Base-by-base conservation (phyloP, 116 monocot genomes). In the Papilionanthe hybrid region DNA sequence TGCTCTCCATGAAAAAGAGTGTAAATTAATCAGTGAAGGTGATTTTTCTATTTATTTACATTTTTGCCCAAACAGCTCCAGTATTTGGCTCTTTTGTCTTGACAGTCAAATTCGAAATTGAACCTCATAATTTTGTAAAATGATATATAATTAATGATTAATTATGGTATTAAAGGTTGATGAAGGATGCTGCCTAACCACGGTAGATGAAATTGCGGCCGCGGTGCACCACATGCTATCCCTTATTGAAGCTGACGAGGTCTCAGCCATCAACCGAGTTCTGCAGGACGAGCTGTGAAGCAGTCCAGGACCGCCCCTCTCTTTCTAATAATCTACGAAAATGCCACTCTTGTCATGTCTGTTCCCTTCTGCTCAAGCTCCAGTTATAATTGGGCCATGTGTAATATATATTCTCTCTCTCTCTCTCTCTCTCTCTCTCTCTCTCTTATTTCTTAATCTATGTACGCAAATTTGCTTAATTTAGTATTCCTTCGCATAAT, bases 191-290 rank as follows among this genome's bases (percentile, higher is more conserved):
- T 85, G 58, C 77, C 78, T 96, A 76, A 88, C 89, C 58, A 88
- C 92, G 13, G 92, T 92, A 25, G 96, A 96, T 65, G 96, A 93
- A 81, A 92, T 96, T 56, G 96, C 96, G 12, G 88, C 93, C 6
- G 93, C 96, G 48, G 88, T 93, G 67, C 93, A 96, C 82, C 90
- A 86, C 79, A 86, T 96, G 78, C 83, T 96, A n/a, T 81, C 90
- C 15, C 44, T 73, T n/a, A 44, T 73, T 20, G 73, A 44, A 9
- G 42, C 42, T 5, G 73, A n/a, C 5, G 0, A 43, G 9, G 12
- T 44, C n/a, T 37, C 69, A 17, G 43, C 73, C n/a, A 44, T 20
- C 1, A 1, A 28, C 37, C 71, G 41, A 41, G 71, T 32, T 37
- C 15, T 71, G 0, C 71, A 10, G 7, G 71, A 71, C 18, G 71